phyloP scores from a whole-genome alignment of 2,329 filamentous ascomycete species.

The Beauveria scarabaeidicola region DNA sequence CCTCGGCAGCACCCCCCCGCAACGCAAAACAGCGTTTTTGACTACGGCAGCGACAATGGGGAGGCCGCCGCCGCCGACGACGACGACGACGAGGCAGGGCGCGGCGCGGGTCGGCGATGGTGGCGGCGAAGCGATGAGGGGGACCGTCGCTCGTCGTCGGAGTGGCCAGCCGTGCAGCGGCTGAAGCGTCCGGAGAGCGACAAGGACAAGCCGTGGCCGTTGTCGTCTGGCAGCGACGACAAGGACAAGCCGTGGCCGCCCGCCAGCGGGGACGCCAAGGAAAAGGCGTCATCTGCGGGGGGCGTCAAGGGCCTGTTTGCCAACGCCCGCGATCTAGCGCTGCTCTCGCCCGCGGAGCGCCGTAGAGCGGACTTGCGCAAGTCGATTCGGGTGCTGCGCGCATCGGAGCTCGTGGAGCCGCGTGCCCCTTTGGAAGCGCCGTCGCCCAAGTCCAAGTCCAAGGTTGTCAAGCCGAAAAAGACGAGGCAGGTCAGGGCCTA shows the following conservation, averaged over 20 bases:
- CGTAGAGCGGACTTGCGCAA: conserved; percentile 27
- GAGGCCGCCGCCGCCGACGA: conserved; percentile 20
- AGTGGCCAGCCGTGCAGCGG: conserved; percentile 12
- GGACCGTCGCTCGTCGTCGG: background rate
- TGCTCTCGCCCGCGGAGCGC: conserved; percentile 22
- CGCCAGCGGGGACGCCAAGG: background rate
- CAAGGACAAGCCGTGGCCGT: conserved; percentile 12
- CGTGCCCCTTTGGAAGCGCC: too few relatives aligned
- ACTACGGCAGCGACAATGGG: conserved; percentile 22
- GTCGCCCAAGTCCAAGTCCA: too few relatives aligned
- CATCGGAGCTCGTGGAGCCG: conserved; percentile 10
- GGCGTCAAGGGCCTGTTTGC: conserved; percentile 20
- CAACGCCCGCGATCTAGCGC: conserved; percentile 18
- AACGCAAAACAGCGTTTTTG: conserved; percentile 23
- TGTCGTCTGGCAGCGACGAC: background rate
- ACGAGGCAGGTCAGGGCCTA: too few relatives aligned
- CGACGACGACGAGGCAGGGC: conserved; percentile 14
- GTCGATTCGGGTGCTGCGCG: conserved; percentile 28
- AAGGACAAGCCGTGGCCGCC: background rate
- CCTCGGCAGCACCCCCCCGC: background rate
- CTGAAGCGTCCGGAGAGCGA: conserved; percentile 9
- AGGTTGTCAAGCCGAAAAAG: too few relatives aligned
- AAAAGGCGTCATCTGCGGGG: conserved; percentile 11
- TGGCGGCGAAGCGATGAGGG: conserved; percentile 16
- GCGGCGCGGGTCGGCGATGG: conserved; percentile 13